phyloP scores from a whole-genome alignment of 192 early-diverging fungal genomes.

The Backusella circina region DNA sequence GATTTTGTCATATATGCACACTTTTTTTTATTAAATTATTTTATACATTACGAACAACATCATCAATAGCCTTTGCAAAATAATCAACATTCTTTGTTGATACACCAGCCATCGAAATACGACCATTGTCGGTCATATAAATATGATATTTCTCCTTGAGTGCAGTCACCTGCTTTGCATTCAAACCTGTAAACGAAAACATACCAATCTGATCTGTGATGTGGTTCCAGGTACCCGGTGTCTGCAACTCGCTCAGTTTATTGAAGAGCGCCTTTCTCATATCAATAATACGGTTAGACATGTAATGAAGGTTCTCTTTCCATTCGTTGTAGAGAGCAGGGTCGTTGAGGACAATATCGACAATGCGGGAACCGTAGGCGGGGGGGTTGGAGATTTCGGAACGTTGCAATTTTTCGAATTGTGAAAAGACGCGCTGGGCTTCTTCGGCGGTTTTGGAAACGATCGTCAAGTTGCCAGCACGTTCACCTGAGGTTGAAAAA shows the following conservation, averaged over 20 bases:
- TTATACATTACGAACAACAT: conserved; percentile 75
- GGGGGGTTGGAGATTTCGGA: conserved; percentile 90
- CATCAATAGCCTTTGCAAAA: conserved; percentile 89
- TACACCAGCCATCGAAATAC: conserved; percentile 94
- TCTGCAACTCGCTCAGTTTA: conserved; percentile 66
- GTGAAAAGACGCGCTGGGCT: conserved; percentile 64
- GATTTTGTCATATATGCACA: neutral
- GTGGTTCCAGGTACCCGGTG: conserved; percentile 95
- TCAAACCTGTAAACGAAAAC: conserved; percentile 91
- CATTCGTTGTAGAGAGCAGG: conserved; percentile 79
- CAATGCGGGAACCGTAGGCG: conserved; percentile 87
- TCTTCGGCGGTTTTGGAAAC: conserved; percentile 56
- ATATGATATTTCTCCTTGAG: conserved; percentile 86
- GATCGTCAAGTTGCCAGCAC: conserved; percentile 81
- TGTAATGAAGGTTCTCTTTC: conserved; percentile 65
- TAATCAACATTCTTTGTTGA: conserved; percentile 82
- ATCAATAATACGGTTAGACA: conserved; percentile 87
- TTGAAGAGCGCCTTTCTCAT: conserved; percentile 78
- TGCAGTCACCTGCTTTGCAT: conserved; percentile 67
- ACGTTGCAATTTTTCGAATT: conserved; percentile 81
- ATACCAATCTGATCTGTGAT: conserved; percentile 97
- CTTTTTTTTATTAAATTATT: neutral
- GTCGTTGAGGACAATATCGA: conserved; percentile 80
- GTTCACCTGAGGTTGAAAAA: conserved; percentile 64
- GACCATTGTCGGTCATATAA: conserved; percentile 93